Evolutionary conservation across 1,284 basidiomycete species (phyloP), one percentile per base, ranked within the genome.

Genomic region (Rhodotorula glutinis): DNA sequence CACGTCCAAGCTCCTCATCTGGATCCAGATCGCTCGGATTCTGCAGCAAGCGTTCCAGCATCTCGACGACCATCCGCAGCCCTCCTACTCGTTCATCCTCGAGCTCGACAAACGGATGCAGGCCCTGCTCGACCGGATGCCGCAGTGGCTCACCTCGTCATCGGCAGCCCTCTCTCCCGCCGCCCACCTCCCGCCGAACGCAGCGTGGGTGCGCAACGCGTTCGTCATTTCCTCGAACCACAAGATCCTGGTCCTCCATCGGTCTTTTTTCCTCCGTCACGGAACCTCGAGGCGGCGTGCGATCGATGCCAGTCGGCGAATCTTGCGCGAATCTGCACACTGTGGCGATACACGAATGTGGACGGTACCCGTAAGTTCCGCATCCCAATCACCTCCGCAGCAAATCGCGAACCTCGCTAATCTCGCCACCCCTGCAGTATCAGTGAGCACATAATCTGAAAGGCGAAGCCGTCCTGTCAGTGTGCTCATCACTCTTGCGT

Each of bases 201-300:
- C 52, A 43, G 53, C 44, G 11, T 57, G 64, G 58, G 40, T 57
- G 46, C 44, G 64, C 14, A 52, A 59, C 14, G 61, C 64, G 16
- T 65, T 60, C 40, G 23, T 29, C 30, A 61, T 65, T 29, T 53
- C 46, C 29, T 44, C 40, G 19, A 21, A 52, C 21, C 64, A 73
- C 61, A 73, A 73, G 53, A 47, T 65, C 14, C 51, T 72, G 21
- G 52, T 57, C 19, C 51, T 69, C 9, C 70, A 72, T n/a, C 70
- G 70, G 29, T 49, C 57, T 4, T 72, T 72, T 53, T 66, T 72
- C 27, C 65, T 65, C 9, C 56, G 63, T 5, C 64, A 47, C 46
- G 61, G 63, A 53, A 53, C 33, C 38, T 67, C 61, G 41, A 43
- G 52, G 52, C 27, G 21, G 41, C 43, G 60, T 9, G 61, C 61